Conservation (phyloP, 495 filamentous ascomycete species). For the Penicillium fimorum region DNA sequence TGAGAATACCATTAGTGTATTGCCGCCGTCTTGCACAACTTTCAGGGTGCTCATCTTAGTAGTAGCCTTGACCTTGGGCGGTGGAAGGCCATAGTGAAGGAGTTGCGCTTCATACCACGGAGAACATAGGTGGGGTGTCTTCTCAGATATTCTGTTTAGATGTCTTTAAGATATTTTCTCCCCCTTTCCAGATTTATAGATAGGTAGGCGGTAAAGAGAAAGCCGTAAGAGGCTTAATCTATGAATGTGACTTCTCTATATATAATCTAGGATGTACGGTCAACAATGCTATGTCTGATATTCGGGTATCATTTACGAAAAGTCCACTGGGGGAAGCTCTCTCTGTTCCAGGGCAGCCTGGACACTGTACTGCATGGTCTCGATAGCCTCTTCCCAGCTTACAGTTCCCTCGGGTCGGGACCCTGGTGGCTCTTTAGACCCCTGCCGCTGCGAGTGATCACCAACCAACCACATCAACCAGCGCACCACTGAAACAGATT, state of each 20-base stretch:
- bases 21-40: constrained; percentile 43
- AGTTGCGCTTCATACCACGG: constrained; percentile 62
- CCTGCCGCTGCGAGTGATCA: constrained; percentile 33
- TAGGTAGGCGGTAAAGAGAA: too few species aligned
- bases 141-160: too few species aligned
- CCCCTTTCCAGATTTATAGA: too few species aligned
- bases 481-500: constrained; percentile 62
- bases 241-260: background rate
- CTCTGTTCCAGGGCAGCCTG: constrained; percentile 59
- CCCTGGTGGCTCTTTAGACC: constrained; percentile 5
- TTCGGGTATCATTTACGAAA: constrained; percentile 29
- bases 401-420: constrained; percentile 17
- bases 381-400: constrained; percentile 54
- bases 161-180: too few species aligned
- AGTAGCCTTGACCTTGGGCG: constrained; percentile 52
- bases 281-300: background rate
- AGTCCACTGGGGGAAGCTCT: constrained; percentile 62
- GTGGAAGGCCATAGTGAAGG: constrained; percentile 56
- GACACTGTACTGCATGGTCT: constrained; percentile 54
- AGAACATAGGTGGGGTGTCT: too few species aligned
- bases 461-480: constrained; percentile 74
- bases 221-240: too few species aligned
- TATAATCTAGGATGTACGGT: background rate
- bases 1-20: too few species aligned
- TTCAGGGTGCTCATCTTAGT: constrained; percentile 56